These are phyloP conservation scores for Macrophomina tecta DNA, from an alignment of 2,329 filamentous ascomycete genomes.

Conservation along the genomic window DNA sequence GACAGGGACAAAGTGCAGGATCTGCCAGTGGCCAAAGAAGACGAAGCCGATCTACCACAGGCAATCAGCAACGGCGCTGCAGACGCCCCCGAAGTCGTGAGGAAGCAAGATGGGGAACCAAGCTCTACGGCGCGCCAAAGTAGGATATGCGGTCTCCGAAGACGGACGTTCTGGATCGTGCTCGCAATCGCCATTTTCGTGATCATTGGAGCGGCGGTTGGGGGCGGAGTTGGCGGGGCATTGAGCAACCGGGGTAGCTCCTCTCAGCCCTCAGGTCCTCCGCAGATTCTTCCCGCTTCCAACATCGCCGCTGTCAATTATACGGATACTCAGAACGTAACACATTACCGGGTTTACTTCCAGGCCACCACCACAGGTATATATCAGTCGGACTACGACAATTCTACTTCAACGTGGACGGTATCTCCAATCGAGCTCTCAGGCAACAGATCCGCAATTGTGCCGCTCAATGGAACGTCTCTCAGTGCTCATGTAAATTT, in stretches of 20 bases:
- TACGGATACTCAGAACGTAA: background rate
- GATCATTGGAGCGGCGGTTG: slow-evolving; percentile 9
- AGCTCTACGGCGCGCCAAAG: background rate
- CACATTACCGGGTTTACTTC: slow-evolving; percentile 4
- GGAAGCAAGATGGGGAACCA: background rate
- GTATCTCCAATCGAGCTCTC: background rate
- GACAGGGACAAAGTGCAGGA: background rate
- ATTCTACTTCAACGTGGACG: background rate
- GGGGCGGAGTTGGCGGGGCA: slow-evolving; percentile 8
- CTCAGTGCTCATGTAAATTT: slow-evolving; percentile 7
- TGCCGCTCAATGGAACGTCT: background rate
- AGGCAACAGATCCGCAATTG: background rate
- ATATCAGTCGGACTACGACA: background rate
- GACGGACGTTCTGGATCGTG: background rate
- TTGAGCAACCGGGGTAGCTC: background rate
- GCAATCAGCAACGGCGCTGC: background rate
- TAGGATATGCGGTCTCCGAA: background rate
- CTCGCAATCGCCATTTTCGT: background rate
- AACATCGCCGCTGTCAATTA: slow-evolving; percentile 8
- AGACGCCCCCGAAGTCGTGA: background rate
- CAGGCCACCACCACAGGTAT: background rate
- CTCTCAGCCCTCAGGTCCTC: background rate
- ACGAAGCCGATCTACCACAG: background rate
- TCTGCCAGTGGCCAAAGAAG: background rate
- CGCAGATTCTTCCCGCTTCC: slow-evolving; percentile 1